These are phyloP conservation scores for Annulohypoxylon maeteangense DNA, from an alignment of 495 filamentous ascomycete species.

Conservation along the genomic window DNA sequence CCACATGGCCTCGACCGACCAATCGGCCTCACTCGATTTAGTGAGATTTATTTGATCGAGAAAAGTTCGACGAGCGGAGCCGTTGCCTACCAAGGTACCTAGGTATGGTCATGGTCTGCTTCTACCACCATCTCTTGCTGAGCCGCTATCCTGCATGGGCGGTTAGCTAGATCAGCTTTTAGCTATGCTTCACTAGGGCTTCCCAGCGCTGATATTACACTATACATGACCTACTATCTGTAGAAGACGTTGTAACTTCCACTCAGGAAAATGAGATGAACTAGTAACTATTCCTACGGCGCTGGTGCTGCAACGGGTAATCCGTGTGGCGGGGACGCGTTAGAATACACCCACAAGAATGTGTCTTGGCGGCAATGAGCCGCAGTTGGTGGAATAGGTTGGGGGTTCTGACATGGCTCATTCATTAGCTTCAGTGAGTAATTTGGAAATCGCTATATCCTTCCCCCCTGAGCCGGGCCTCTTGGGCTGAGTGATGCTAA, in stretches of 20 bases:
- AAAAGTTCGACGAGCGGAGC: conserved; percentile 6
- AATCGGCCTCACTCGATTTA: not conserved
- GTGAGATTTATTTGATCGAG: not conserved
- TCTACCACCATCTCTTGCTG: conserved; percentile 15
- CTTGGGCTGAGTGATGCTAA: conserved; percentile 6
- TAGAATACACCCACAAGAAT: conserved; percentile 15
- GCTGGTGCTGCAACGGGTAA: conserved; percentile 5
- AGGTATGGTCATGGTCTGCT: not conserved
- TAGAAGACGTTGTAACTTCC: not conserved
- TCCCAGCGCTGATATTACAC: not conserved
- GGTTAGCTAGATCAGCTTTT: conserved; percentile 15
- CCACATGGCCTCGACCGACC: not conserved
- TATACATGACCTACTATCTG: not conserved
- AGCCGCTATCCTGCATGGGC: conserved; percentile 30
- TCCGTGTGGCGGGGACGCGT: conserved; percentile 5
- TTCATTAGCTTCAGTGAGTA: not conserved
- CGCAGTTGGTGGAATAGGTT: not conserved
- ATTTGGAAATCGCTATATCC: not conserved
- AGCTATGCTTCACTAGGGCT: not conserved
- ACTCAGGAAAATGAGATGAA: not conserved
- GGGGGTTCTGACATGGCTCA: not conserved
- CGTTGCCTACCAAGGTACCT: too few species aligned
- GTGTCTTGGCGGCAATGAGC: conserved; percentile 7
- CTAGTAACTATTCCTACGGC: not conserved
- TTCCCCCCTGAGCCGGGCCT: conserved; percentile 13